phyloP scores from a whole-genome alignment of 1,284 basidiomycete genomes.

The Sporisorium reilianum region DNA sequence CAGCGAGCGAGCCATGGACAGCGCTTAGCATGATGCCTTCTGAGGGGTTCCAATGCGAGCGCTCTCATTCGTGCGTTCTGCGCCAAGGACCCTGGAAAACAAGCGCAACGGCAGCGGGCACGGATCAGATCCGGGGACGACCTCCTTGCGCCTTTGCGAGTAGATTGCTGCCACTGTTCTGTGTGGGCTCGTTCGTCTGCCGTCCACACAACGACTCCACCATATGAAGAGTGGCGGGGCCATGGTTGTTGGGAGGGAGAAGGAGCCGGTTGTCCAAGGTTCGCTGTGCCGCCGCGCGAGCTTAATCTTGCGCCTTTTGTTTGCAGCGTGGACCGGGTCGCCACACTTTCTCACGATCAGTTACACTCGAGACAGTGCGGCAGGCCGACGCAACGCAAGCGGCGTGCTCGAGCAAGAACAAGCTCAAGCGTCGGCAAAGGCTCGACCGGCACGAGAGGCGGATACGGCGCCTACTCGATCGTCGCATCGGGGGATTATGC shows the following conservation, averaged over 20 bases:
- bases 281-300: background rate
- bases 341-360: background rate
- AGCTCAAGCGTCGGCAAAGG: background rate
- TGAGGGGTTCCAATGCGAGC: slow-evolving; percentile 10
- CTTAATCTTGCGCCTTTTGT: background rate
- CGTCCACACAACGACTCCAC: background rate
- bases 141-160: background rate
- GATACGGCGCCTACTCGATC: background rate
- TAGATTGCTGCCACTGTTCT: background rate
- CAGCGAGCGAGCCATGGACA: no score
- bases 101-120: background rate
- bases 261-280: no score
- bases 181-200: background rate
- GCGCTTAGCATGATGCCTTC: no score
- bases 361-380: background rate
- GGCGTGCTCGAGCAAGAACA: background rate
- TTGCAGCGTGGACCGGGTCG: background rate
- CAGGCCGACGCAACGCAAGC: background rate
- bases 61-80: slow-evolving; percentile 13
- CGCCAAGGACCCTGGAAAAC: background rate
- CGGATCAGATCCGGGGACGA: slow-evolving; percentile 26
- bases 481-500: slow-evolving; percentile 6
- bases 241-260: background rate
- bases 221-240: background rate
- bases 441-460: background rate